Evolutionary conservation across 139 green algal species (phyloP), one percentile per base, ranked within the genome.

Genomic region (Gonium pectorale): DNA sequence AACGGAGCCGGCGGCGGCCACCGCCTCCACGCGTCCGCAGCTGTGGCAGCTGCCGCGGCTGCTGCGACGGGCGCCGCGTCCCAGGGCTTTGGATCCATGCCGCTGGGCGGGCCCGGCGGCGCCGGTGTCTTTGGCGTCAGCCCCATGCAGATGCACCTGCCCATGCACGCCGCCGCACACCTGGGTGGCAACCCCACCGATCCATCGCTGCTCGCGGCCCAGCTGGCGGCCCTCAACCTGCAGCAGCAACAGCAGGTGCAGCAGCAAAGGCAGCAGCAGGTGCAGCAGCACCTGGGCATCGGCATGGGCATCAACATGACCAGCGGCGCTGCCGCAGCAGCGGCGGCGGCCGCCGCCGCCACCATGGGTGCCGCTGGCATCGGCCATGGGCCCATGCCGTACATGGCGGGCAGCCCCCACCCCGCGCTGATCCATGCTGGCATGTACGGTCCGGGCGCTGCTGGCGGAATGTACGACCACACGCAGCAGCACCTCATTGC

Each of bases 141-240:
- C 5, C 37, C 73, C 9, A 54, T 81, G 73, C 37, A 51, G 40
- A 5, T 7, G 51, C 62, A 60, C 17, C 69, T 81, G 73, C 71
- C 66, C 49, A 79, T 79, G 71, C 71, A 79, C 3, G 72, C 72
- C 19, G 73, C 56, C 22, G 38, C 38, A 66, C 51, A 67, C 31
- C 60, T 73, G 62, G 21, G 27, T 22, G 37, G 5, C 60, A 17
- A 26, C 46, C 6, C 64, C 27, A 33, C 64, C 5, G 64, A 85
- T 5, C 41, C 60, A 2, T 56, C 63, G 0, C 46, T 85, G 33
- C 68, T 86, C 21, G 80, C 80, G 15, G 80, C 80, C 3, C 80
- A 86, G 52, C 52, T 86, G 8, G 80, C 80, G 5, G 51, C 67
- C 9, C 67, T 80, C 27, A 71, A 63, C 80, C 13, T 79, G 35